Base-by-base conservation (phyloP, 192 early-diverging fungal species). In the Funneliformis geosporum region DNA sequence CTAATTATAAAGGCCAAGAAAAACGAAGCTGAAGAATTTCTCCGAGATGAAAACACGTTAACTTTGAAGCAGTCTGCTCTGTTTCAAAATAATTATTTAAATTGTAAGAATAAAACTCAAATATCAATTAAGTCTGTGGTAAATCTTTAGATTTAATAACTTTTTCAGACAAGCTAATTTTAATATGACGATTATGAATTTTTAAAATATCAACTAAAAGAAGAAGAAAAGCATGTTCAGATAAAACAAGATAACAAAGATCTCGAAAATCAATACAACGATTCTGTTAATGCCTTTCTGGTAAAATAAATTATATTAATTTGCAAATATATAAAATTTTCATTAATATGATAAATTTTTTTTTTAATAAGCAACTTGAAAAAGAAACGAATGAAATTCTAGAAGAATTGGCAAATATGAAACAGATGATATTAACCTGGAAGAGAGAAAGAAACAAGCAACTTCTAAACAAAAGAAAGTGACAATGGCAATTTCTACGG, bases 361-460 rank as follows among this genome's bases (percentile, higher is more conserved):
- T 43, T n/a, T 65, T 65, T 28, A 14, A 42, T 65, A 12, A 86
- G 86, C 70, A 77, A 66, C 83, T 91, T 7, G 89, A 89, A 27
- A 87, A 84, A 78, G 86, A 91, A 75, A 87, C 89, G 4, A 84
- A 86, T 47, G 88, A 88, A 55, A 87, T 90, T 40, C 44, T 81
- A 11, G 85, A 86, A 64, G 86, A 94, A 72, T 85, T 94, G 12
- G 85, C 90, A 88, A 85, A 78, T 91, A 91, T 62, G 95, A 96
- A 85, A 33, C 0, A 65, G 88, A 92, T 42, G 93, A 96, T 80
- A 93, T 98, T 27, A 92, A 96, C 81, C 82, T 95, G 65, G 91
- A 92, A 76, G 96, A 96, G 82, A 95, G 91, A 77, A 92, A 92
- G 82, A 95, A 97, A 79, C 92, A 96, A 85, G 80, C 94, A 76